Evolutionary conservation across 164 flowering plant genomes (phyloP), one percentile per base, ranked within the genome.

Genomic region (Umbellularia californica): DNA sequence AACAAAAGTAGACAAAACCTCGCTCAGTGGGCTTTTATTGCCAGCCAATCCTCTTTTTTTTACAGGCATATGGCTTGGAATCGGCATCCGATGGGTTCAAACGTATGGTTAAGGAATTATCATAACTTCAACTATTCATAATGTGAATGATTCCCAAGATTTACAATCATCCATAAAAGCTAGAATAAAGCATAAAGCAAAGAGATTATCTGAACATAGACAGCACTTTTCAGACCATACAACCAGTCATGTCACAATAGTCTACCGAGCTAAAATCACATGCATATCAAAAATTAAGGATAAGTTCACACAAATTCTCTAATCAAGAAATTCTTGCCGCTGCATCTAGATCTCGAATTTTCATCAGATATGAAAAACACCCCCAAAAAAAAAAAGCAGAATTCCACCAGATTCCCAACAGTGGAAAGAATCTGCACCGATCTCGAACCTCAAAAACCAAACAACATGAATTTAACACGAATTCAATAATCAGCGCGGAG

Each of bases 391-490:
- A 19, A 55, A 74, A 25, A 17, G 50, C 17, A 71, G 58, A 60
- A 22, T 33, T 25, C 27, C n/a, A 50, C 22, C 12, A 35, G 74
- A 11, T 50, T 70, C 67, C 22, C 5, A 52, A 33, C 33, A 76
- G n/a, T 70, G 2, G 3, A 63, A 5, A 71, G 64, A 68, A 68
- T 58, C 30, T 41, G 60, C 35, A 71, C 81, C 70, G 78, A 79
- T 75, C 82, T 79, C 69, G 28, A 77, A 74, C 71, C 70, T 28
- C 68, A 60, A 50, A 25, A 68, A 51, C 58, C 22, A 71, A 50
- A 41, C 20, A 65, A 58, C n/a, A 24, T 27, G 58, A 30, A 33
- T 15, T n/a, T 27, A 27, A 14, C 66, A 7, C 5, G 19, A 50
- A 71, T 47, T 47, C 71, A 35, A 47, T 23, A 35, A 47, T 69